These are phyloP conservation scores for Gentiana macrophylla DNA, from an alignment of 257 asterid species.

Conservation along the genomic window DNA sequence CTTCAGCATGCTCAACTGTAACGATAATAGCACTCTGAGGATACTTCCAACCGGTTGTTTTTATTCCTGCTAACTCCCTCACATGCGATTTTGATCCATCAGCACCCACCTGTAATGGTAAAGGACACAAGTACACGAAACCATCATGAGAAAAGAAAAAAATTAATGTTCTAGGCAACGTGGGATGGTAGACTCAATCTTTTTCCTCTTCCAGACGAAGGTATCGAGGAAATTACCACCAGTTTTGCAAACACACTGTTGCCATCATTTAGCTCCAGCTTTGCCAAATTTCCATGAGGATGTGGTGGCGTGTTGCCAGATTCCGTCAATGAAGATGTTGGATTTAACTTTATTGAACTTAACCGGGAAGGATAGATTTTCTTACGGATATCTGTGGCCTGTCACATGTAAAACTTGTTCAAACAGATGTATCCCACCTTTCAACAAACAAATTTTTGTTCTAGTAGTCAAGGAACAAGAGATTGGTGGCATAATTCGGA, in stretches of 20 bases:
- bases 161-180: background rate
- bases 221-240: conserved; percentile 47
- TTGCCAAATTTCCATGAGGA: conserved; percentile 43
- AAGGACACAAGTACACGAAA: conserved; percentile 1
- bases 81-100: conserved; percentile 94
- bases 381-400: conserved; percentile 47
- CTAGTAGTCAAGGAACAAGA: no score
- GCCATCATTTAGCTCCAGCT: conserved; percentile 72
- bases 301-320: conserved; percentile 19
- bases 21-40: conserved; percentile 86
- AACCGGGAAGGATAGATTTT: conserved; percentile 62
- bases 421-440: background rate
- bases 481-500: no score
- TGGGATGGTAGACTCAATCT: background rate
- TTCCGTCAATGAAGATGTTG: conserved; percentile 25
- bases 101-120: conserved; percentile 65
- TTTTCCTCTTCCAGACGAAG: conserved; percentile 6
- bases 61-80: conserved; percentile 81
- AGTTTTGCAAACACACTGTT: conserved; percentile 61
- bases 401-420: conserved; percentile 14
- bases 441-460: no score
- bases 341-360: conserved; percentile 47
- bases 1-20: conserved; percentile 59
- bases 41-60: conserved; percentile 88
- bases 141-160: background rate